Evolutionary conservation across 371 early-diverging fungal genomes (phyloP).

Genomic region (Funneliformis caledonium): DNA sequence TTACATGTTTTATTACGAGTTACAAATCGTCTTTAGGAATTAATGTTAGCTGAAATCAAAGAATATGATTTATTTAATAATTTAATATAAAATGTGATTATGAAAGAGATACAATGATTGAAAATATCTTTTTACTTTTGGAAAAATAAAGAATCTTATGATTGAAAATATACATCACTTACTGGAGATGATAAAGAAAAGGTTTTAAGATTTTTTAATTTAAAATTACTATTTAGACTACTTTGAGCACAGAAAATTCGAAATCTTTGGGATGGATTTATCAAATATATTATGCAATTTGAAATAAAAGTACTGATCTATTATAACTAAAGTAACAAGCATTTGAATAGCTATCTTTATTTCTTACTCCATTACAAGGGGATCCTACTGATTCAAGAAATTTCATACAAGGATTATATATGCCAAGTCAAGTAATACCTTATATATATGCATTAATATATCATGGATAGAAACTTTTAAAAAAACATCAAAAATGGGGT

Average conservation of each 20-base stretch:
- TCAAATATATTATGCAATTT: neutral
- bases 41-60: constrained; percentile 4
- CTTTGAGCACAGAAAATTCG: neutral
- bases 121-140: neutral
- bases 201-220: constrained; percentile 3
- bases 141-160: constrained; percentile 15
- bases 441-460: neutral
- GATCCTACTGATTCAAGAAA: neutral
- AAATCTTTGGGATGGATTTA: constrained; percentile 6
- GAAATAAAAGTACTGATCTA: constrained; percentile 2
- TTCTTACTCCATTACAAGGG: neutral
- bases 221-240: too few relatives aligned
- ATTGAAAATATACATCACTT: too few relatives aligned
- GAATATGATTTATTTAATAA: constrained; percentile 19
- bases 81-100: neutral
- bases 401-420: constrained; percentile 6
- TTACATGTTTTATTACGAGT: constrained; percentile 13
- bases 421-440: neutral
- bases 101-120: neutral
- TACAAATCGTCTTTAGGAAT: neutral
- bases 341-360: constrained; percentile 5
- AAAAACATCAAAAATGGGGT: constrained; percentile 1
- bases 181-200: neutral
- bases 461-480: neutral
- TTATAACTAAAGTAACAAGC: neutral